phyloP scores from a whole-genome alignment of 768 basidiomycete genomes.

The Hirschioporus abietinus region DNA sequence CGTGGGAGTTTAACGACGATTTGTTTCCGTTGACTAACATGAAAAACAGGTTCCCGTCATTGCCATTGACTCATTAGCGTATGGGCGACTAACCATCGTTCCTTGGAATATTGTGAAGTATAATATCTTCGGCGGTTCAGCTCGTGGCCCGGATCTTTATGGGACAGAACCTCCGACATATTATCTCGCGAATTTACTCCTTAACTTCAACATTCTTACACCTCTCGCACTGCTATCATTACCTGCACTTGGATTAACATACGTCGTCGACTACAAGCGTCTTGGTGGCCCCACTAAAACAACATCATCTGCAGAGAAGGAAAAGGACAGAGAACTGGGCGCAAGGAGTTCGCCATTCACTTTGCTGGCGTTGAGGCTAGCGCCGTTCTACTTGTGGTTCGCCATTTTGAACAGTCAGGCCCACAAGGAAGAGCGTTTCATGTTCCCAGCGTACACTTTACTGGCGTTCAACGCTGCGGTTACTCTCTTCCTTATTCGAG shows the following conservation, averaged over 20 bases:
- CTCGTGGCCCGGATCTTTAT: conserved; percentile 87
- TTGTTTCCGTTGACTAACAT: conserved; percentile 8
- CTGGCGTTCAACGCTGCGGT: conserved; percentile 93
- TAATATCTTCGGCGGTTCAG: conserved; percentile 80
- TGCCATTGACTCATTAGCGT: conserved; percentile 79
- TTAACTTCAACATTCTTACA: conserved; percentile 90
- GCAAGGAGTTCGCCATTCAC: conserved; percentile 71
- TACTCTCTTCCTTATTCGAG: conserved; percentile 77
- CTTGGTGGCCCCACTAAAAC: conserved; percentile 39
- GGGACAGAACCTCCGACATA: conserved; percentile 86
- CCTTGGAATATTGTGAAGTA: conserved; percentile 94
- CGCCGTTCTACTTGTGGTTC: conserved; percentile 91
- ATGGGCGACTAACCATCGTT: conserved; percentile 71
- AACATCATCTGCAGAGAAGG: conserved; percentile 1
- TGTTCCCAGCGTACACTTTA: conserved; percentile 90
- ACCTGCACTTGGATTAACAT: conserved; percentile 73
- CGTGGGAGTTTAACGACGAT: conserved; percentile 19
- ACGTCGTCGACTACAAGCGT: conserved; percentile 69
- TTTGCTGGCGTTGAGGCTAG: conserved; percentile 67
- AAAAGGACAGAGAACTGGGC: not conserved
- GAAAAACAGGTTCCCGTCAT: conserved; percentile 71
- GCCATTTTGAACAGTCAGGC: conserved; percentile 72
- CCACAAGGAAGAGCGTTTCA: conserved; percentile 99
- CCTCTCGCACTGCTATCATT: conserved; percentile 78
- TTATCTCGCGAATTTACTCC: conserved; percentile 82